Percentiles rank a stretch among this genome's conserved stretches.
These are phyloP conservation scores for Lachancea nothofagi DNA, from an alignment of 805 yeast genomes.

Conservation along the genomic window DNA sequence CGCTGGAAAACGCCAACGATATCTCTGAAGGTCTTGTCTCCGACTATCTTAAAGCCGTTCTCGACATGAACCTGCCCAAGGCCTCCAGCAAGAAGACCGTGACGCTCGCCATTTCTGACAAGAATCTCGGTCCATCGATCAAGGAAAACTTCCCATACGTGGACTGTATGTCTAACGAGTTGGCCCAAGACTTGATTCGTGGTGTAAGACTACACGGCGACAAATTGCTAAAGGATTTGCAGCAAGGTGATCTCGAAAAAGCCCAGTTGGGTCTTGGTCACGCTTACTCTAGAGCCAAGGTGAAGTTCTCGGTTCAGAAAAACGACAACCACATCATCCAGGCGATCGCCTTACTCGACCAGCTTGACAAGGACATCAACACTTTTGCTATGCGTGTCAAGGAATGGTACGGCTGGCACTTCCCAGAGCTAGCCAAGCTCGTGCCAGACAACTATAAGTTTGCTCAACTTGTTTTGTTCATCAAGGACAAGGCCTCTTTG, in stretches of 20 bases:
- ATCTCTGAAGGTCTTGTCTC: constrained; percentile 95
- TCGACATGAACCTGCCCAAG: constrained; percentile 87
- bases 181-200: constrained; percentile 90
- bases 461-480: constrained; percentile 75
- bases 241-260: constrained; percentile 92
- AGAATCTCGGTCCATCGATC: constrained; percentile 92
- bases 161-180: constrained; percentile 85
- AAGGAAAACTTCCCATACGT: constrained; percentile 85
- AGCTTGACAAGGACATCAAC: constrained; percentile 96
- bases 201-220: constrained; percentile 89
- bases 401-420: constrained; percentile 99
- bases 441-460: constrained; percentile 83
- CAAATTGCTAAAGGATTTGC: constrained; percentile 84
- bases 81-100: constrained; percentile 57
- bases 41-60: constrained; percentile 81
- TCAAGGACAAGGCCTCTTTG: constrained; percentile 81
- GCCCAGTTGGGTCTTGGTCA: constrained; percentile 99
- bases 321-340: constrained; percentile 98
- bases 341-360: constrained; percentile 95
- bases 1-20: constrained; percentile 96
- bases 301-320: constrained; percentile 97
- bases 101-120: constrained; percentile 85
- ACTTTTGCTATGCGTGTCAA: constrained; percentile 95
- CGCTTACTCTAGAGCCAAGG: constrained; percentile 98
- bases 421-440: constrained; percentile 92